Conservation (phyloP, 352 stramenopile species). For the Hyaloperonospora brassicae region DNA sequence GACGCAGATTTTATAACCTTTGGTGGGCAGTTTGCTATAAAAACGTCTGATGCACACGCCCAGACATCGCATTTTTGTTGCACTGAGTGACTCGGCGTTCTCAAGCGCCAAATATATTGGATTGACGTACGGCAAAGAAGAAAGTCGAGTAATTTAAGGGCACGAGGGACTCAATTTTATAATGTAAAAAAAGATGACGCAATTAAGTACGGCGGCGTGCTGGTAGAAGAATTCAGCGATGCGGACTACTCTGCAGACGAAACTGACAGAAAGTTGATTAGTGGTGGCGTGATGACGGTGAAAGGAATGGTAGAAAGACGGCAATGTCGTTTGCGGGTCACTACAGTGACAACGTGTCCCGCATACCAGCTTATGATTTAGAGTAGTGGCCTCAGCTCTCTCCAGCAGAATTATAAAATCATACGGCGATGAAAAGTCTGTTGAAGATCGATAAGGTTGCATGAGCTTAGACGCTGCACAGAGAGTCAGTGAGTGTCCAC, state of each 20-base stretch:
- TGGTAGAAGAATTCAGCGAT: constrained; percentile 10
- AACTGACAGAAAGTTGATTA: constrained; percentile 16
- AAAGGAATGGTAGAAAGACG: too few species aligned
- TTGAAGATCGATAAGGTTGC: neutral
- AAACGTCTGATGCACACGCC: constrained; percentile 19
- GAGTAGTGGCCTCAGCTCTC: too few species aligned
- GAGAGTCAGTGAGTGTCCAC: too few species aligned
- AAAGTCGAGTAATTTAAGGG: constrained; percentile 22
- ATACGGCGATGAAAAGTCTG: too few species aligned
- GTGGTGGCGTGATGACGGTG: neutral
- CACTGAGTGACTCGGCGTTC: constrained; percentile 7
- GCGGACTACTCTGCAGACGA: constrained; percentile 2
- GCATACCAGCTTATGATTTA: too few species aligned
- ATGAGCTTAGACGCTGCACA: neutral
- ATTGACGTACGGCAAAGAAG: constrained; percentile 16
- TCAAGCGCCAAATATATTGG: neutral
- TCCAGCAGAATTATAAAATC: too few species aligned
- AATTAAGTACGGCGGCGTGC: neutral
- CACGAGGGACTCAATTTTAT: constrained; percentile 13
- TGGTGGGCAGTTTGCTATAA: constrained; percentile 13
- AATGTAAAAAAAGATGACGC: neutral
- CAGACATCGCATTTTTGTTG: constrained; percentile 24
- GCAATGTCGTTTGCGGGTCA: too few species aligned
- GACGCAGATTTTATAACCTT: constrained; percentile 25
- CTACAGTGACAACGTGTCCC: too few species aligned